A percentile compares a stretch with the other conserved stretches of the same genome.
phyloP scores from a whole-genome alignment of 2,329 filamentous ascomycete species.

The Spiromastix sp. region DNA sequence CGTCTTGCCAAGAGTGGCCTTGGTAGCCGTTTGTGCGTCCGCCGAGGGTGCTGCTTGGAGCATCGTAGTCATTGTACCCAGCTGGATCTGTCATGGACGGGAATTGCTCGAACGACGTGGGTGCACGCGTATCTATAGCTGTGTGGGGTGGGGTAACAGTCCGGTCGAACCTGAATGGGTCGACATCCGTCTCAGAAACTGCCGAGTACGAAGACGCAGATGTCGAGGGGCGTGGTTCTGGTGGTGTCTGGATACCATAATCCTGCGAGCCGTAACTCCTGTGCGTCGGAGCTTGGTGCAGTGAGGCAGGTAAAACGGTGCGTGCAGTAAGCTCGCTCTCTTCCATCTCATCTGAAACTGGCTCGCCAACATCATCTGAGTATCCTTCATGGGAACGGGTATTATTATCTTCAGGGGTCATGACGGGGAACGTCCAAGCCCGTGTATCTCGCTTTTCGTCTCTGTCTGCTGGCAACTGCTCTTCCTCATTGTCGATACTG shows the following conservation, averaged over 20 bases:
- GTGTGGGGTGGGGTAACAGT: conserved; percentile 19
- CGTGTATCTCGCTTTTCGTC: conserved; percentile 31
- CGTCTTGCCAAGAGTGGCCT: neutral
- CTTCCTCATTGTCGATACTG: conserved; percentile 12
- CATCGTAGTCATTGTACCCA: conserved; percentile 39
- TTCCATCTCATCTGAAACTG: conserved; percentile 10
- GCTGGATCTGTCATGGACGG: conserved; percentile 35
- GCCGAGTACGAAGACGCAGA: conserved; percentile 24
- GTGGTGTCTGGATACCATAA: conserved; percentile 17
- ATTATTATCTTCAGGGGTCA: conserved; percentile 17
- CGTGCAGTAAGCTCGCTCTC: conserved; percentile 10
- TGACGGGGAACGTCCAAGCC: conserved; percentile 46
- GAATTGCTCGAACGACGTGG: conserved; percentile 29
- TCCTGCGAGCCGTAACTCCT: neutral
- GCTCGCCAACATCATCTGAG: too few relatives aligned
- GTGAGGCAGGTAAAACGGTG: neutral
- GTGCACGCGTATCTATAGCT: conserved; percentile 4
- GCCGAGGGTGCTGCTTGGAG: neutral
- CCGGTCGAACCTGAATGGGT: conserved; percentile 34
- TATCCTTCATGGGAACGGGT: neutral
- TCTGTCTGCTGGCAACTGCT: conserved; percentile 11
- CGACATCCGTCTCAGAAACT: conserved; percentile 30
- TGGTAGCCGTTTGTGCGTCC: neutral
- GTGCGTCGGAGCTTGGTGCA: neutral
- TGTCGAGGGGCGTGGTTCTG: conserved; percentile 29